phyloP scores from a whole-genome alignment of 176 grass and related monocot genomes.

The Cocos nucifera region DNA sequence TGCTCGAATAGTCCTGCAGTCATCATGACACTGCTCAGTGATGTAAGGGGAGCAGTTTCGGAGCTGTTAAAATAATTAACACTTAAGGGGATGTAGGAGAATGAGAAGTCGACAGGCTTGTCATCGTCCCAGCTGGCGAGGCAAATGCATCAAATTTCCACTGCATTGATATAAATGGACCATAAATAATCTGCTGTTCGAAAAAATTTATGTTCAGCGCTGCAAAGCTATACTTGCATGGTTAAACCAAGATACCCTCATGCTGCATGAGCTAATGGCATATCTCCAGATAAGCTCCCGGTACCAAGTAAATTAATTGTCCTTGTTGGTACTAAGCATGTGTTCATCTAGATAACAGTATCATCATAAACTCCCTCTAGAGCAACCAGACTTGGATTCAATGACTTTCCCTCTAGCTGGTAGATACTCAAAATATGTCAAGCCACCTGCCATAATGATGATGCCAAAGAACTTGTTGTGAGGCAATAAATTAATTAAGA shows the following conservation, averaged over 20 bases:
- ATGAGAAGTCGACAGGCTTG: constrained; percentile 51
- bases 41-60: constrained; percentile 64
- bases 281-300: constrained; percentile 15
- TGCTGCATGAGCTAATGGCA: constrained; percentile 30
- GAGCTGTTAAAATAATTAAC: constrained; percentile 29
- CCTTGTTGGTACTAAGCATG: constrained; percentile 46
- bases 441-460: constrained; percentile 45
- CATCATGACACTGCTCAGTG: constrained; percentile 82
- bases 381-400: constrained; percentile 48
- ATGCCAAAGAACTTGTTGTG: constrained; percentile 12
- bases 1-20: too few species aligned
- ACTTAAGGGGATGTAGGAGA: constrained; percentile 54
- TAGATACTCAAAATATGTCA: constrained; percentile 62
- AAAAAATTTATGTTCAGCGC: neutral
- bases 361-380: constrained; percentile 49
- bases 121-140: constrained; percentile 64
- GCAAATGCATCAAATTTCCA: constrained; percentile 51
- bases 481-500: constrained; percentile 16
- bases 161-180: constrained; percentile 44
- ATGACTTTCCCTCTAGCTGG: constrained; percentile 43
- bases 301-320: constrained; percentile 29
- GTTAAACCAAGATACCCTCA: constrained; percentile 33
- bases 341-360: constrained; percentile 44
- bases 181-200: constrained; percentile 13
- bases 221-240: constrained; percentile 7